Conservation (phyloP, 306 rosid species). For the Macrotyloma uniflorum region DNA sequence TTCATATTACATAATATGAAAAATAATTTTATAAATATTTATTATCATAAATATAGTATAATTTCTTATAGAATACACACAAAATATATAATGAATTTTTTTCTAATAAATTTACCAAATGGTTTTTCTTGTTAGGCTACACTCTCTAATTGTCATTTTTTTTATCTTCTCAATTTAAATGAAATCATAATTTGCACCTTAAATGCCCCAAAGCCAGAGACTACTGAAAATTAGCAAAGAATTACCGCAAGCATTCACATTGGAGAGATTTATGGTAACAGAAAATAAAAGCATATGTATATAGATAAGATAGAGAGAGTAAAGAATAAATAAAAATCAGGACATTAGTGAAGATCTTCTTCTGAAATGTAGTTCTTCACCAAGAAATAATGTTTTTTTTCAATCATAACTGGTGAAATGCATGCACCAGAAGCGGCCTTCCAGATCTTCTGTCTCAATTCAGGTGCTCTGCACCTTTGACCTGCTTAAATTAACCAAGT, state of each 20-base stretch:
- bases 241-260: background rate
- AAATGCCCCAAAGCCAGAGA: background rate
- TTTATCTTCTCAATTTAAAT: background rate
- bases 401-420: slow-evolving; percentile 9
- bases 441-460: background rate
- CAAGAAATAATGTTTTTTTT: slow-evolving; percentile 22
- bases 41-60: background rate
- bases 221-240: background rate
- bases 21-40: slow-evolving; percentile 6
- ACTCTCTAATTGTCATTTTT: background rate
- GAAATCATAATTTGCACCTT: slow-evolving; percentile 13
- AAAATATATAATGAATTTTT: background rate
- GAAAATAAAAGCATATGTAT: background rate
- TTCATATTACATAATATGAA: background rate
- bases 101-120: background rate
- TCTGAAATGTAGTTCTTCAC: background rate
- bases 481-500: background rate
- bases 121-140: background rate
- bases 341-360: slow-evolving; percentile 3
- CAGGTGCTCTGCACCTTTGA: slow-evolving; percentile 16
- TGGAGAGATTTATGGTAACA: background rate
- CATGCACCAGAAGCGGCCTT: slow-evolving; percentile 10
- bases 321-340: slow-evolving; percentile 15
- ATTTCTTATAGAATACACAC: background rate
- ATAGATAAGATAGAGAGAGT: background rate